These are phyloP conservation scores for Psilocybe cyanescens DNA, from an alignment of 768 basidiomycete species.

Conservation along the genomic window DNA sequence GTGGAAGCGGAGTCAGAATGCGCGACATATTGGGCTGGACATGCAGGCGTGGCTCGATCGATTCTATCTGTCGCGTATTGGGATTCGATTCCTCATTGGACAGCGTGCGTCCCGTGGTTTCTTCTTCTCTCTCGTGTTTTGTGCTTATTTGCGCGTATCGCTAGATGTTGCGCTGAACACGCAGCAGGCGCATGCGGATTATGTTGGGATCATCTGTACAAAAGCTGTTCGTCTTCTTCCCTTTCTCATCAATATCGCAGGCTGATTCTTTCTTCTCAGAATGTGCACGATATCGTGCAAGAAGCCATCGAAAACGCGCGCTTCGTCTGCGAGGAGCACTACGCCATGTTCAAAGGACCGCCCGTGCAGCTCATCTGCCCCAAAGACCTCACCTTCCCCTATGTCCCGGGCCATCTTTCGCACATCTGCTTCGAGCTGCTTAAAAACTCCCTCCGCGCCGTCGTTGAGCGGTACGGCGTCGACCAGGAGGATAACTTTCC, in stretches of 20 bases:
- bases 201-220: conserved; percentile 98
- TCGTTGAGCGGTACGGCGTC: conserved; percentile 90
- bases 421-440: conserved; percentile 97
- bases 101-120: conserved; percentile 66
- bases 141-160: conserved; percentile 8
- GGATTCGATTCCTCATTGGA: conserved; percentile 95
- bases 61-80: conserved; percentile 95
- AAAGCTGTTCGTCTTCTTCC: conserved; percentile 62
- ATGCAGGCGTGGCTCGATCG: conserved; percentile 96
- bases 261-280: conserved; percentile 43
- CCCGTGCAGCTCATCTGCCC: conserved; percentile 97
- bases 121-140: not conserved
- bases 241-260: not conserved
- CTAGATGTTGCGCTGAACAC: conserved; percentile 94
- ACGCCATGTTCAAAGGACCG: conserved; percentile 94
- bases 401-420: conserved; percentile 95
- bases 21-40: conserved; percentile 76
- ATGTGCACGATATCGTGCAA: conserved; percentile 96
- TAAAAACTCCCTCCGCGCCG: conserved; percentile 96
- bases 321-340: conserved; percentile 94
- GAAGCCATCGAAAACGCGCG: conserved; percentile 98
- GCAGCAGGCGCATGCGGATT: conserved; percentile 85
- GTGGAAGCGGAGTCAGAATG: conserved; percentile 83
- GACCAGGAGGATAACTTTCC: conserved; percentile 82
- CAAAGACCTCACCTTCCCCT: conserved; percentile 81